Evolutionary conservation across 2,329 filamentous ascomycete species (phyloP), one percentile per base, ranked within the genome.

Genomic region (Coniochaeta prunicola): DNA sequence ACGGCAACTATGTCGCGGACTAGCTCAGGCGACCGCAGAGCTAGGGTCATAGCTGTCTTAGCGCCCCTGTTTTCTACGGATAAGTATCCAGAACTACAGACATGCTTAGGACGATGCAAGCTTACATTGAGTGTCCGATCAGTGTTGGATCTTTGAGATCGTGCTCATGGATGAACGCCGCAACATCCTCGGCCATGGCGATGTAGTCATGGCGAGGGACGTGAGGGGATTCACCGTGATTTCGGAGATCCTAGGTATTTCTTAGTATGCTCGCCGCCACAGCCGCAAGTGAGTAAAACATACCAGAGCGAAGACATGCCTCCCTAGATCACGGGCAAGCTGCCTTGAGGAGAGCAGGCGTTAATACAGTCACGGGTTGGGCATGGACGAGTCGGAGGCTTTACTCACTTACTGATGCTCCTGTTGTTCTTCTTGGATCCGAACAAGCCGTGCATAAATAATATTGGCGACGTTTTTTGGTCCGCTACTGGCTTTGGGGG

Each of bases 371-470:
- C 12, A 12, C 15, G 45, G 24, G 12, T 17, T n/a, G 6, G 21
- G n/a, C 30, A 26, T 10, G 12, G 30, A 30, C 24, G 24, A 42
- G 8, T 24, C 24, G 30, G 12, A 30, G 45, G 24, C 13, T 54
- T 50, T 55, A 76, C 88, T 72, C 79, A 96, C 93, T 92, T 96
- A 88, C 92, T 96, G 63, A 97, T 94, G 68, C 83, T 90, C 72
- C 92, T 81, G 71, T 97, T 96, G 71, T 97, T 97, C 77, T 91
- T 92, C 77, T 96, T 96, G 38, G 91, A 96, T 21, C 93, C 93
- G 69, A 97, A 97, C 12, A 97, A 80, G 1, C 94, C 93, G 71
- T 97, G 93, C 68, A 97, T 84, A 64, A 97, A 89, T 62, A 97
- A 75, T 63, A 97, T 91, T 1, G 92, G 90, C 40, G 76, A 68